Evolutionary conservation across 2,329 filamentous ascomycete species (phyloP).

Genomic region (Beauveria bassiana): DNA sequence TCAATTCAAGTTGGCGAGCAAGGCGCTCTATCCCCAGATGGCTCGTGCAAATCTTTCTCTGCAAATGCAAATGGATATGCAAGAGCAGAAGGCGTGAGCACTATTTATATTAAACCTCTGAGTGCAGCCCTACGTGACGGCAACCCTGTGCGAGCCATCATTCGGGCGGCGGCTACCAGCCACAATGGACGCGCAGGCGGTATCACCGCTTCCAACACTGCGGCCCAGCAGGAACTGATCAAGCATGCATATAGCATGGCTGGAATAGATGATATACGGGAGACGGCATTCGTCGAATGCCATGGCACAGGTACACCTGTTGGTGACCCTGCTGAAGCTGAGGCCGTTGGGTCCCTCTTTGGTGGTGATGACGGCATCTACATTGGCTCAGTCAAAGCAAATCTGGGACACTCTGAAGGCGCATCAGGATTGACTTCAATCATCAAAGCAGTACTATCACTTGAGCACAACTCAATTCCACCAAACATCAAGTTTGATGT

Average conservation of each 20-base stretch:
- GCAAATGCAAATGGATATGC: conserved; percentile 37
- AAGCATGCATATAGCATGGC: conserved; percentile 27
- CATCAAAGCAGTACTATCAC: conserved; percentile 23
- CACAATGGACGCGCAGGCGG: conserved; percentile 32
- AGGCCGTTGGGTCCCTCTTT: conserved; percentile 27
- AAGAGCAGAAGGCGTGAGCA: conserved; percentile 35
- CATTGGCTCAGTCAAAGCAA: conserved; percentile 29
- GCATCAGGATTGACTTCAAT: conserved; percentile 24
- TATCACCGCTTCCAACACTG: conserved; percentile 30
- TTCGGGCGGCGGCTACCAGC: conserved; percentile 26
- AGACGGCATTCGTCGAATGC: conserved; percentile 27
- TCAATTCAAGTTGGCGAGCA: conserved; percentile 18
- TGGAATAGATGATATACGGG: conserved; percentile 17
- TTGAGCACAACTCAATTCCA: conserved; percentile 12
- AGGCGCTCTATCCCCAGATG: conserved; percentile 21
- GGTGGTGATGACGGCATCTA: conserved; percentile 18
- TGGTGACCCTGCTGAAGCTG: conserved; percentile 35
- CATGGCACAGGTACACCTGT: conserved; percentile 38
- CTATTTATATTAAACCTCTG: conserved; percentile 35
- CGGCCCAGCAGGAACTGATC: conserved; percentile 31
- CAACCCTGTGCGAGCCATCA: conserved; percentile 30
- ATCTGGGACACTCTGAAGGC: conserved; percentile 31
- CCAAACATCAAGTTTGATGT: conserved; percentile 15
- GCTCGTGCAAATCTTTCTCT: conserved; percentile 27
- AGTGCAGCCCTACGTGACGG: conserved; percentile 35